Conservation (phyloP, 2,329 filamentous ascomycete genomes). For the Fusarium succisae region DNA sequence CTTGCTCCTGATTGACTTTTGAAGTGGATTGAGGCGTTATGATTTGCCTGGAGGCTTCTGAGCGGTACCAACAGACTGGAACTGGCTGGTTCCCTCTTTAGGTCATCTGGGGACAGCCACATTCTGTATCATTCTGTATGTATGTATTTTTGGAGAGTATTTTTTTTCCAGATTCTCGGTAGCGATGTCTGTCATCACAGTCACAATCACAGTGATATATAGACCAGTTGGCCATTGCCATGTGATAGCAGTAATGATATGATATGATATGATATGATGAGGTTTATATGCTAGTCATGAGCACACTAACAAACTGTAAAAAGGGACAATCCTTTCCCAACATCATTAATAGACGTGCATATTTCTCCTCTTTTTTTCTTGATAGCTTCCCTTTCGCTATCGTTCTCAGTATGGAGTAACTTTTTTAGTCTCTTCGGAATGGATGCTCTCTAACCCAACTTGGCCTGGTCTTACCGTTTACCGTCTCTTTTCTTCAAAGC, state of each 20-base stretch:
- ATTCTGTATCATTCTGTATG: background rate
- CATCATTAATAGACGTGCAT: background rate
- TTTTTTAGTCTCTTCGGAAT: background rate
- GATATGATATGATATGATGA: background rate
- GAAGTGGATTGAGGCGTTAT: background rate
- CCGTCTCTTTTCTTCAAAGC: slow-evolving; percentile 6
- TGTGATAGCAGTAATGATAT: background rate
- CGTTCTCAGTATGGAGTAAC: background rate
- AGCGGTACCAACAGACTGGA: slow-evolving; percentile 18
- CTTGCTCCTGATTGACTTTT: background rate
- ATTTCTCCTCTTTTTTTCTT: slow-evolving; percentile 18
- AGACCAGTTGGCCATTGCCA: too few species aligned
- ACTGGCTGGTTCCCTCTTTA: slow-evolving; percentile 8
- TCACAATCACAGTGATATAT: background rate
- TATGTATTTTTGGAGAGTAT: background rate
- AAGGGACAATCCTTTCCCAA: background rate
- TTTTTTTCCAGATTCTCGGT: slow-evolving; percentile 2
- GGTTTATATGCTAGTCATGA: background rate
- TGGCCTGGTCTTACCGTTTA: slow-evolving; percentile 2
- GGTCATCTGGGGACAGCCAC: slow-evolving; percentile 15
- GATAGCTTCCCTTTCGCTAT: slow-evolving; percentile 4
- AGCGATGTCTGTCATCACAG: background rate
- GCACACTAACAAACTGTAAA: background rate
- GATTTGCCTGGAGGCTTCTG: background rate
- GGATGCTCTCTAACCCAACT: slow-evolving; percentile 1